These are phyloP conservation scores for Lithohypha guttulata DNA, from an alignment of 2,329 filamentous ascomycete genomes.

Conservation along the genomic window DNA sequence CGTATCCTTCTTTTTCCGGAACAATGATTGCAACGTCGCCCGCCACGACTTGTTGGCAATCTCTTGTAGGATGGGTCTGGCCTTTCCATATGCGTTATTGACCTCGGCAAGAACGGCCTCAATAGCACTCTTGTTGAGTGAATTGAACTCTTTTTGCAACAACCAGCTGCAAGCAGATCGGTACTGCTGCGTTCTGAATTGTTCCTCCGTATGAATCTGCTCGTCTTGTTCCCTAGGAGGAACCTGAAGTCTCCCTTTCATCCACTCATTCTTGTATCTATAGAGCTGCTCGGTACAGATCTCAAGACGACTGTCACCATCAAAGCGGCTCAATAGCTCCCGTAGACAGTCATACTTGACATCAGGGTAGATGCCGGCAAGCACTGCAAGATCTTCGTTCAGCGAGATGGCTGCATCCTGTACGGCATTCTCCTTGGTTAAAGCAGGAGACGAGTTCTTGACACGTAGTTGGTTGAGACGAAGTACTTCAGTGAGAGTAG, in stretches of 20 bases:
- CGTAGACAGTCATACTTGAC: slow-evolving; percentile 38
- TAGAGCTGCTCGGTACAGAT: slow-evolving; percentile 39
- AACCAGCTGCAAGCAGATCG: slow-evolving; percentile 30
- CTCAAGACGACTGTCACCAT: slow-evolving; percentile 36
- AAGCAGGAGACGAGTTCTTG: slow-evolving; percentile 10
- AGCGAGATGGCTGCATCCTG: slow-evolving; percentile 29
- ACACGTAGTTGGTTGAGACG: slow-evolving; percentile 35
- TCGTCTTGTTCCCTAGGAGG: slow-evolving; percentile 21
- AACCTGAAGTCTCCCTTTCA: slow-evolving; percentile 36
- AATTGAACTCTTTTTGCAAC: slow-evolving; percentile 35
- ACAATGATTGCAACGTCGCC: slow-evolving; percentile 33
- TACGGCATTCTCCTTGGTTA: slow-evolving; percentile 20
- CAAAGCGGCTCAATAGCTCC: slow-evolving; percentile 36
- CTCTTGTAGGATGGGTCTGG: slow-evolving; percentile 33
- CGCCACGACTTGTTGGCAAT: slow-evolving; percentile 35
- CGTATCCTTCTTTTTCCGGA: slow-evolving; percentile 32
- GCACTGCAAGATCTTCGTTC: slow-evolving; percentile 31
- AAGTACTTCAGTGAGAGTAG: slow-evolving; percentile 34
- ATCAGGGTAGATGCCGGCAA: slow-evolving; percentile 37
- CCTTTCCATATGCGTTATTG: slow-evolving; percentile 36
- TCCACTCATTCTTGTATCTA: slow-evolving; percentile 37
- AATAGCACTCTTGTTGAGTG: slow-evolving; percentile 33
- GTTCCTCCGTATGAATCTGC: slow-evolving; percentile 31
- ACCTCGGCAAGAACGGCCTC: slow-evolving; percentile 39
- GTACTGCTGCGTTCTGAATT: slow-evolving; percentile 35